Evolutionary conservation across 805 yeast genomes (phyloP).

Genomic region (Ogataea sp.): DNA sequence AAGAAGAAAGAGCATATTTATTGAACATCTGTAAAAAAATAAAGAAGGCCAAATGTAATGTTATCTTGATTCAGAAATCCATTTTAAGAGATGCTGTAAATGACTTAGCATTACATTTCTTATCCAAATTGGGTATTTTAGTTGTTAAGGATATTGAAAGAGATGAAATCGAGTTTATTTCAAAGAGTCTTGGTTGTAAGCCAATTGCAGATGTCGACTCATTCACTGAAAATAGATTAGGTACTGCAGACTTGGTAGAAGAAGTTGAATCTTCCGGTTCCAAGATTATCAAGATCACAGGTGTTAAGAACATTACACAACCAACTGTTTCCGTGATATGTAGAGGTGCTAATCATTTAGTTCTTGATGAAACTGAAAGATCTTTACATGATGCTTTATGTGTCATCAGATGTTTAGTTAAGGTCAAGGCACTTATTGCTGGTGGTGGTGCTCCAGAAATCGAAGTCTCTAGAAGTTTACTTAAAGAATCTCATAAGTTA

Average conservation of each 20-base stretch:
- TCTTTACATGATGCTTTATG: conserved; percentile 96
- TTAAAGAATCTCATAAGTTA: conserved; percentile 61
- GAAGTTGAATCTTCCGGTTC: conserved; percentile 87
- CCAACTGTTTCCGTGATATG: conserved; percentile 85
- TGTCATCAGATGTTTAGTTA: conserved; percentile 82
- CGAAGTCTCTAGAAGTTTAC: conserved; percentile 70
- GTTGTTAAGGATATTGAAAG: conserved; percentile 93
- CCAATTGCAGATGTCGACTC: conserved; percentile 95
- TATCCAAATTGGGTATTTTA: conserved; percentile 87
- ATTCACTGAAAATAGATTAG: conserved; percentile 88
- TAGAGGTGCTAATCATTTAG: conserved; percentile 89
- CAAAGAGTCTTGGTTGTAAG: conserved; percentile 81
- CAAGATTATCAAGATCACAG: conserved; percentile 81
- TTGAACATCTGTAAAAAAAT: conserved; percentile 92
- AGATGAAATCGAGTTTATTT: conserved; percentile 89
- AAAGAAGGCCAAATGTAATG: conserved; percentile 95
- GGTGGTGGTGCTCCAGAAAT: conserved; percentile 99
- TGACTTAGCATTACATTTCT: conserved; percentile 89
- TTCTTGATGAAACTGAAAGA: conserved; percentile 94
- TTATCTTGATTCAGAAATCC: conserved; percentile 83
- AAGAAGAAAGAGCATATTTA: conserved; percentile 94
- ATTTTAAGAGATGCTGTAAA: conserved; percentile 91
- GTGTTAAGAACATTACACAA: conserved; percentile 50
- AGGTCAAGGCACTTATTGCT: conserved; percentile 83
- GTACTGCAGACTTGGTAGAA: conserved; percentile 86